Conservation (phyloP, 108 stramenopile genomes). For the Thalassiosira profunda region DNA sequence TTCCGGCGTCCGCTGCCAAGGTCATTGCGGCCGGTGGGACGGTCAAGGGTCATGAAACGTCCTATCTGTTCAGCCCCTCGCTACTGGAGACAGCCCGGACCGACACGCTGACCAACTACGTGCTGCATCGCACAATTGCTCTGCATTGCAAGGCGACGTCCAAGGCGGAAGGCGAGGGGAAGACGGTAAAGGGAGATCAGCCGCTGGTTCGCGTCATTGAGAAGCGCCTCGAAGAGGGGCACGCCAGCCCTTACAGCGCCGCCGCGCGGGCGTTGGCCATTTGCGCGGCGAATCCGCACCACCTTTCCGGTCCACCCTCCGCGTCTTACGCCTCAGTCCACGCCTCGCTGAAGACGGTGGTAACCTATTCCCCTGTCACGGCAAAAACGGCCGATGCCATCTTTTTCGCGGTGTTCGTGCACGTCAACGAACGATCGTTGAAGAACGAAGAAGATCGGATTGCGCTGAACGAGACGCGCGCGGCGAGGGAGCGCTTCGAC, state of each 20-base stretch:
- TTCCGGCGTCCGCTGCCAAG: constrained; percentile 54
- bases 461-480: constrained; percentile 41
- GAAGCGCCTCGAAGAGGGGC: constrained; percentile 29
- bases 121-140: constrained; percentile 68
- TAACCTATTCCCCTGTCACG: constrained; percentile 45
- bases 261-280: constrained; percentile 57
- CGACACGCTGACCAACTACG: constrained; percentile 53
- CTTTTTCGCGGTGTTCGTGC: constrained; percentile 50
- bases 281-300: constrained; percentile 59
- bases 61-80: constrained; percentile 52
- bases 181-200: no score
- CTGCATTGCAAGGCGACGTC: constrained; percentile 55
- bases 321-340: constrained; percentile 26
- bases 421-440: constrained; percentile 57
- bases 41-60: constrained; percentile 45
- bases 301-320: constrained; percentile 8
- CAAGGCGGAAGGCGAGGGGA: constrained; percentile 23
- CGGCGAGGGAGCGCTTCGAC: constrained; percentile 36
- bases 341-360: constrained; percentile 56
- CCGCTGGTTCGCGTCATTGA: constrained; percentile 39
- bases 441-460: constrained; percentile 24
- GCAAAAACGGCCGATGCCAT: constrained; percentile 51
- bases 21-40: constrained; percentile 54
- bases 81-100: constrained; percentile 52
- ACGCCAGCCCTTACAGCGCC: constrained; percentile 31